Evolutionary conservation across 164 flowering plant species (phyloP).

Genomic region (Macadamia tetraphylla): DNA sequence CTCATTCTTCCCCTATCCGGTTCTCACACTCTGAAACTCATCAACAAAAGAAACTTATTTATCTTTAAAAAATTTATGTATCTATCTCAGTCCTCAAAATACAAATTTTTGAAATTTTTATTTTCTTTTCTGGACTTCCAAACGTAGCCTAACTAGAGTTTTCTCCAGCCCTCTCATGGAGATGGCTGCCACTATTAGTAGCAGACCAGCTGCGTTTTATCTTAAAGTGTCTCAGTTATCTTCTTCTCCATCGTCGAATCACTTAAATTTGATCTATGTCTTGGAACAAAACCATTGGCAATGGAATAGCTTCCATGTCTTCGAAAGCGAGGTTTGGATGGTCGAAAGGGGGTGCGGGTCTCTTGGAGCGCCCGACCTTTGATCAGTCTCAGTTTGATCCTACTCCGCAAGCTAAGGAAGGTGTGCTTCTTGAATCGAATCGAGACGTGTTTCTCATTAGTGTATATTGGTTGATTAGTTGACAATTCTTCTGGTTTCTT

Average conservation of each 20-base stretch:
- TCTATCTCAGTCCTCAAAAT: too few relatives aligned
- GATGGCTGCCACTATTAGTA: not conserved
- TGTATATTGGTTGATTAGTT: too few relatives aligned
- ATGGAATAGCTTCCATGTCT: constrained; percentile 4
- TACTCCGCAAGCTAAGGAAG: constrained; percentile 10
- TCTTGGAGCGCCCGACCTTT: constrained; percentile 25
- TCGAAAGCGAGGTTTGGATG: constrained; percentile 17
- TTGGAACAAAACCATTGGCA: not conserved
- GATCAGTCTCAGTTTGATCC: constrained; percentile 24
- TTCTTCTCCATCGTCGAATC: not conserved
- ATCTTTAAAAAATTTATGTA: too few relatives aligned
- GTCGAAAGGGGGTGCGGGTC: constrained; percentile 19
- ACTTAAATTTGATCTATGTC: not conserved
- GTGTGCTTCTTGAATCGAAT: not conserved
- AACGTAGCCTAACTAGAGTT: too few relatives aligned
- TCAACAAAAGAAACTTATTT: too few relatives aligned
- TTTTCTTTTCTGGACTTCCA: too few relatives aligned
- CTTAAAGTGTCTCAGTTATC: not conserved
- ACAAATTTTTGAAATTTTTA: too few relatives aligned
- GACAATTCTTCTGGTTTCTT: too few relatives aligned
- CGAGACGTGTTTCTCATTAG: too few relatives aligned
- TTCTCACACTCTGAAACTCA: too few relatives aligned
- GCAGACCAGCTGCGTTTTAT: not conserved
- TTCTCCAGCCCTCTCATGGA: not conserved
- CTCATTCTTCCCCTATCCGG: too few relatives aligned